These are phyloP conservation scores for Xylaria cubensis DNA, from an alignment of 495 filamentous ascomycete genomes.

Conservation along the genomic window DNA sequence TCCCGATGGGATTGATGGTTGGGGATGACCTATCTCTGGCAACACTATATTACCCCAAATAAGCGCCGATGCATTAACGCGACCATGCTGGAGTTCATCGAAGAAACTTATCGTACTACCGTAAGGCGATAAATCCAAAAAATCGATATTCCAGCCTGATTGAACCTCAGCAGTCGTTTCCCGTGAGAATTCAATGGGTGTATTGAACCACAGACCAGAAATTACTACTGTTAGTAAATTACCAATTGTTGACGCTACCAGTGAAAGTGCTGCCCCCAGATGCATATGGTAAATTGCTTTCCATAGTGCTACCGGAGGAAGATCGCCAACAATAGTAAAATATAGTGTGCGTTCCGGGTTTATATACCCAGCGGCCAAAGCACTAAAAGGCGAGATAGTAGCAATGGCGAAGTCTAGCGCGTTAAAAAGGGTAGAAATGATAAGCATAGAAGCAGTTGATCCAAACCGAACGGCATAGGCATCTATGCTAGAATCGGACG, in stretches of 20 bases:
- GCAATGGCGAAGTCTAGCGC: constrained; percentile 2
- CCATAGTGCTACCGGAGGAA: background rate
- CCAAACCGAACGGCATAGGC: background rate
- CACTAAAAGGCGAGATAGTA: background rate
- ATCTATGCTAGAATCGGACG: background rate
- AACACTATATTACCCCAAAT: constrained; percentile 3
- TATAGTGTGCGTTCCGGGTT: background rate
- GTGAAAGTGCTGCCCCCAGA: background rate
- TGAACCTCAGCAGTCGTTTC: background rate
- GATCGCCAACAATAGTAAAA: background rate
- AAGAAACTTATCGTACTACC: background rate
- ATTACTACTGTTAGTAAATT: background rate
- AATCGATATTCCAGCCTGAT: background rate
- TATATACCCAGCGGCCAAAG: background rate
- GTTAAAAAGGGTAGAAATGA: constrained; percentile 7
- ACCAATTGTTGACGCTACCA: background rate
- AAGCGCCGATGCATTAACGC: background rate
- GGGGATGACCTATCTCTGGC: background rate
- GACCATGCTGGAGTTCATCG: constrained; percentile 1
- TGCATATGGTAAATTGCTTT: background rate
- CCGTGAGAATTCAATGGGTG: background rate
- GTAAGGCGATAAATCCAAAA: background rate
- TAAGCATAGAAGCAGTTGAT: background rate
- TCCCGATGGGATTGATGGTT: background rate
- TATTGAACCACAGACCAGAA: background rate